Conservation (phyloP, 2,329 filamentous ascomycete genomes). For the Fusarium devonianum region DNA sequence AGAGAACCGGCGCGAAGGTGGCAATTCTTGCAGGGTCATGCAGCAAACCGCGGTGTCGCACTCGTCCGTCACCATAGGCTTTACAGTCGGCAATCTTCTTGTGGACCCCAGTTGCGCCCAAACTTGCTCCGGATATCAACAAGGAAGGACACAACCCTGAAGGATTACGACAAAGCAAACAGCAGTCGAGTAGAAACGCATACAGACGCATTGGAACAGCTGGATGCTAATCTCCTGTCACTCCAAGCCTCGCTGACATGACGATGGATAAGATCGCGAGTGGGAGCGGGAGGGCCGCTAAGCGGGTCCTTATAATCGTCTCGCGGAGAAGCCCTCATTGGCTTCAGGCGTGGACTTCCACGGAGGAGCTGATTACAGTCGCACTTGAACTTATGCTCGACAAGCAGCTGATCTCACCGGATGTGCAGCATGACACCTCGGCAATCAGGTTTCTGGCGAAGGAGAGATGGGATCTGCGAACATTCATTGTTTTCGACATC, state of each 20-base stretch:
- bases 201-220: too few relatives aligned
- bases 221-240: too few relatives aligned
- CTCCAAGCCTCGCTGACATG: background rate
- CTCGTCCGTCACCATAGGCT: too few relatives aligned
- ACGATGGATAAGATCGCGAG: background rate
- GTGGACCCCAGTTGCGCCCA: too few relatives aligned
- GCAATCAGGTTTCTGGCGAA: constrained; percentile 10
- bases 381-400: constrained; percentile 1
- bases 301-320: background rate
- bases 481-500: constrained; percentile 24
- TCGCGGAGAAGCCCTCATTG: background rate
- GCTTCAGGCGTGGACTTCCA: constrained; percentile 2
- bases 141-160: too few relatives aligned
- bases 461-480: constrained; percentile 19
- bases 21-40: too few relatives aligned
- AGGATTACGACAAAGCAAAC: too few relatives aligned
- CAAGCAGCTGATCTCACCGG: background rate
- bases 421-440: background rate
- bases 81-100: too few relatives aligned
- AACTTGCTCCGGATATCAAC: too few relatives aligned
- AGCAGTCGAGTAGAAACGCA: background rate
- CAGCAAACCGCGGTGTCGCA: too few relatives aligned
- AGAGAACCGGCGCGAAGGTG: too few relatives aligned
- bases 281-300: background rate
- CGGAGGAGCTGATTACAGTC: constrained; percentile 1